A percentile compares a stretch with the other conserved stretches of the same genome.
phyloP scores from a whole-genome alignment of 129 eudicot species.

The Sambucus nigra region DNA sequence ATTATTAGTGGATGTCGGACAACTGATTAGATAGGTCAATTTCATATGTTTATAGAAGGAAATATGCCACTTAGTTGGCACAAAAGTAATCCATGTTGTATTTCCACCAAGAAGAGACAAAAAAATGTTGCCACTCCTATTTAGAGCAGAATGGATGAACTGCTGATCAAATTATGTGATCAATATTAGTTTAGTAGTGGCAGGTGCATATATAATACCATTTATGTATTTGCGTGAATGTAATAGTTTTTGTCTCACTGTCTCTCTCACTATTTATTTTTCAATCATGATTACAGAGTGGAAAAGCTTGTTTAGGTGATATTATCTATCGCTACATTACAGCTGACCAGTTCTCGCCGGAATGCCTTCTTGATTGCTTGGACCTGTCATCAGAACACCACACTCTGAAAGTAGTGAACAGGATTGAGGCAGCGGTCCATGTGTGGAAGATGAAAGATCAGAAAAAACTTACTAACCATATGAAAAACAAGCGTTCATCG shows the following conservation, averaged over 20 bases:
- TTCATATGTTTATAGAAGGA: no score
- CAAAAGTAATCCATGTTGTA: no score
- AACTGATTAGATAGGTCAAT: no score
- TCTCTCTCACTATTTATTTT: not conserved
- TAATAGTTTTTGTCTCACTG: not conserved
- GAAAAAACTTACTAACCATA: conserved; percentile 35
- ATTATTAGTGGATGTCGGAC: no score
- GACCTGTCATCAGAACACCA: conserved; percentile 84
- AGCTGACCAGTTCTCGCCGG: conserved; percentile 77
- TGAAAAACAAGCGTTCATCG: conserved; percentile 49
- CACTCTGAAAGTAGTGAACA: conserved; percentile 70
- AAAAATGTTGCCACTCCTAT: no score
- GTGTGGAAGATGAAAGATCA: conserved; percentile 75
- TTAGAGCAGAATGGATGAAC: no score
- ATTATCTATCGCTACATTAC: conserved; percentile 77
- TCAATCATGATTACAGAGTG: conserved; percentile 46
- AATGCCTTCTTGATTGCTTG: conserved; percentile 86
- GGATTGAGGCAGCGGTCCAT: conserved; percentile 84
- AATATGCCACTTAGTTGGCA: no score
- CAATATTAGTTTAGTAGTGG: not conserved
- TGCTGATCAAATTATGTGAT: not conserved
- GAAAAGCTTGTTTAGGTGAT: conserved; percentile 85
- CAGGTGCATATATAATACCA: no score
- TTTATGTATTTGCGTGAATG: no score
- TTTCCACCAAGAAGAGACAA: no score